phyloP scores from a whole-genome alignment of 2,329 filamentous ascomycete genomes.

The Verticillium albo-atrum region DNA sequence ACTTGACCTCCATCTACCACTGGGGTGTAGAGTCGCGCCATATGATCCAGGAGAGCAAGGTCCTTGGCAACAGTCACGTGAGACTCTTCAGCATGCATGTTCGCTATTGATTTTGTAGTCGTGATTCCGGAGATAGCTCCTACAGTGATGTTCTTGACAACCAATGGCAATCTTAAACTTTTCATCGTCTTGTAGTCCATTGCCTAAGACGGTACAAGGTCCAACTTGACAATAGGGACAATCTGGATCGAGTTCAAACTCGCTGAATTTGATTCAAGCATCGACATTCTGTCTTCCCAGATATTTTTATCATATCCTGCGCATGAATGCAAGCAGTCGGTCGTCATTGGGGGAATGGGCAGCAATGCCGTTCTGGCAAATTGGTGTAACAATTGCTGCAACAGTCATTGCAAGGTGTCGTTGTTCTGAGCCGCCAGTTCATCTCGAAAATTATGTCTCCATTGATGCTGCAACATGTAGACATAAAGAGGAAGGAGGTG shows the following conservation, averaged over 20 bases:
- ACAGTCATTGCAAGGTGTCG: constrained; percentile 2
- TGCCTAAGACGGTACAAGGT: constrained; percentile 7
- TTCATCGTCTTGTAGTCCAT: constrained; percentile 1
- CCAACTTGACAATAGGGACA: constrained; percentile 8
- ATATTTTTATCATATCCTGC: constrained; percentile 2
- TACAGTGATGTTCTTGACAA: neutral
- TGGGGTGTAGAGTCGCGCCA: neutral
- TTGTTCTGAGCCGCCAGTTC: neutral
- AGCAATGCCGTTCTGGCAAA: constrained; percentile 7
- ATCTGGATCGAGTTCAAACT: constrained; percentile 1
- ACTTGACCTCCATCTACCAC: neutral
- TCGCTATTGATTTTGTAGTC: neutral
- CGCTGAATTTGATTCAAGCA: constrained; percentile 3
- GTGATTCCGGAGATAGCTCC: neutral
- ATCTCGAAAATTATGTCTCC: too few relatives aligned
- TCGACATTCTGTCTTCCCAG: constrained; percentile 7
- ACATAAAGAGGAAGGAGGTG: too few relatives aligned
- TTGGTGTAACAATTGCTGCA: constrained; percentile 3
- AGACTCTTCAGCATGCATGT: neutral
- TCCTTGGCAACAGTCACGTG: neutral
- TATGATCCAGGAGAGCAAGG: neutral
- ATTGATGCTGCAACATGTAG: too few relatives aligned
- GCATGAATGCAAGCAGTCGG: constrained; percentile 9
- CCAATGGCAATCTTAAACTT: neutral
- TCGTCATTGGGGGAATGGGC: constrained; percentile 9